These are phyloP conservation scores for Cyamopsis tetragonoloba DNA, from an alignment of 306 rosid genomes.

Conservation along the genomic window DNA sequence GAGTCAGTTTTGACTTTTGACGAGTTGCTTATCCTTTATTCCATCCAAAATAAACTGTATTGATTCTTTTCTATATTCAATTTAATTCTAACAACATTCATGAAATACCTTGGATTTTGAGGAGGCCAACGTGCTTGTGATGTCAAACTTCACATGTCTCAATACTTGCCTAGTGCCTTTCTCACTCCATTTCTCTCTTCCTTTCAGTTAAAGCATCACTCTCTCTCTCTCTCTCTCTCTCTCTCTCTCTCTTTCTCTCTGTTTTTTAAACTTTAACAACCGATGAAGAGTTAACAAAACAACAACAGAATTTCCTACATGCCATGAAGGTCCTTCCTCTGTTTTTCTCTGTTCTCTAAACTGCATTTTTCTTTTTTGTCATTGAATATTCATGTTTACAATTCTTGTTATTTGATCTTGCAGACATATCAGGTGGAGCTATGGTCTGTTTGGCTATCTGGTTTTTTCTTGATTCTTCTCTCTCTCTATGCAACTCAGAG, in stretches of 20 bases:
- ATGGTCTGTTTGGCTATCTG: slow-evolving; percentile 81
- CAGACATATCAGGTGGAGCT: slow-evolving; percentile 56
- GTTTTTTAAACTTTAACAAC: too few relatives aligned
- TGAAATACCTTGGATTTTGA: not conserved
- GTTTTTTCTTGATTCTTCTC: slow-evolving; percentile 54
- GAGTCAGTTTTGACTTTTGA: slow-evolving; percentile 30
- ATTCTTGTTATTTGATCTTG: slow-evolving; percentile 19
- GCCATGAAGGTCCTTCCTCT: slow-evolving; percentile 76
- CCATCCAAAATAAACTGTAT: slow-evolving; percentile 5
- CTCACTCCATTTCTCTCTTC: slow-evolving; percentile 47
- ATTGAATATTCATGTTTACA: not conserved
- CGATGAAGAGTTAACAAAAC: slow-evolving; percentile 23
- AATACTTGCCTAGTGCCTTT: slow-evolving; percentile 47
- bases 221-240: slow-evolving; percentile 29
- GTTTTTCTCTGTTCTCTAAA: not conserved
- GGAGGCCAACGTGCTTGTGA: slow-evolving; percentile 34
- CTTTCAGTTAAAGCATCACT: slow-evolving; percentile 66
- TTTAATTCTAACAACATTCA: not conserved
- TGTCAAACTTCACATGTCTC: slow-evolving; percentile 66
- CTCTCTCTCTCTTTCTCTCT: slow-evolving; percentile 9
- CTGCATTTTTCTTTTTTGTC: not conserved
- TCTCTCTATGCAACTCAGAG: slow-evolving; percentile 69
- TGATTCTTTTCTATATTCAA: not conserved
- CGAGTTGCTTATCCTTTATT: not conserved
- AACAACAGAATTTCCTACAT: slow-evolving; percentile 21